phyloP scores from a whole-genome alignment of 2,329 filamentous ascomycete genomes.

The Claviceps maximensis region DNA sequence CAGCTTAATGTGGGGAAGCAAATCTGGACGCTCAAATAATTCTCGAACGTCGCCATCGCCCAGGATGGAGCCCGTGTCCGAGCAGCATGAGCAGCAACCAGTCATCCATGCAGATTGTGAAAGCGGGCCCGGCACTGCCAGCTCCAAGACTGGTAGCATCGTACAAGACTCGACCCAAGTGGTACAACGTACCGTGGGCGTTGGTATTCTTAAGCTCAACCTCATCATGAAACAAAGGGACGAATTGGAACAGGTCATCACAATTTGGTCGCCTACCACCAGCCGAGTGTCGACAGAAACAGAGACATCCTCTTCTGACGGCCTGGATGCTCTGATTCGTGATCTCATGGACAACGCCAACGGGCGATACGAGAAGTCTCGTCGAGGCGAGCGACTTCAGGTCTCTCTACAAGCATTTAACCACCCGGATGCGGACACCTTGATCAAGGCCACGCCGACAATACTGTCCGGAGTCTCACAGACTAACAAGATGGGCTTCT shows the following conservation, averaged over 20 bases:
- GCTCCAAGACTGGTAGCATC: slow-evolving; percentile 26
- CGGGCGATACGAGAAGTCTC: slow-evolving; percentile 62
- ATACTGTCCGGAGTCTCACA: slow-evolving; percentile 67
- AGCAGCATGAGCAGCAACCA: slow-evolving; percentile 29
- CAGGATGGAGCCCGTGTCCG: slow-evolving; percentile 45
- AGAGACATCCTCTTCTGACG: slow-evolving; percentile 41
- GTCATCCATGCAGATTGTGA: slow-evolving; percentile 31
- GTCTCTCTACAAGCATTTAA: slow-evolving; percentile 69
- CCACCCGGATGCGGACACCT: slow-evolving; percentile 59
- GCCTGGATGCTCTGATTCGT: slow-evolving; percentile 60
- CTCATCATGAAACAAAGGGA: slow-evolving; percentile 56
- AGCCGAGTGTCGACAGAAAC: slow-evolving; percentile 40
- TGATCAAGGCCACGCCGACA: slow-evolving; percentile 81
- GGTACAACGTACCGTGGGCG: slow-evolving; percentile 50
- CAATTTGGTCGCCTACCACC: slow-evolving; percentile 58
- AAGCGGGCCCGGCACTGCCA: slow-evolving; percentile 40
- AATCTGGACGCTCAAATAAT: slow-evolving; percentile 39
- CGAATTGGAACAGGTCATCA: slow-evolving; percentile 62
- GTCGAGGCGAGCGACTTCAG: slow-evolving; percentile 62
- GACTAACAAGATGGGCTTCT: slow-evolving; percentile 85
- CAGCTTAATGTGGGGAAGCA: slow-evolving; percentile 59
- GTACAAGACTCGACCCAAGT: slow-evolving; percentile 14
- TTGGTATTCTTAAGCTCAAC: slow-evolving; percentile 68
- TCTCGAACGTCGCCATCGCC: slow-evolving; percentile 34
- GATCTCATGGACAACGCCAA: slow-evolving; percentile 60